These are phyloP conservation scores for Teunomyces pallodes DNA, from an alignment of 805 yeast genomes.

Conservation along the genomic window DNA sequence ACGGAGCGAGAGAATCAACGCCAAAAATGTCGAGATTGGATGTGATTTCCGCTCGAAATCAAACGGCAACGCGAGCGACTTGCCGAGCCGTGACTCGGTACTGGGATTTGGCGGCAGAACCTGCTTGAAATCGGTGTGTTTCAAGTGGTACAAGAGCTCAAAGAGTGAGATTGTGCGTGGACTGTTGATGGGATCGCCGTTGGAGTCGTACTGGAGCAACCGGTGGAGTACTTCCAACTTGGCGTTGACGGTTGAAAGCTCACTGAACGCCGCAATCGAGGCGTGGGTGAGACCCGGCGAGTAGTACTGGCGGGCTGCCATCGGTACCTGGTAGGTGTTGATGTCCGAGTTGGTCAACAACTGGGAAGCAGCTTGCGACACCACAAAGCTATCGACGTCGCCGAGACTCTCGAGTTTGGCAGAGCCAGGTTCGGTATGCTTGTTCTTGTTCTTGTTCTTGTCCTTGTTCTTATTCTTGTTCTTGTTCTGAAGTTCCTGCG, in stretches of 20 bases:
- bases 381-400: constrained; percentile 22
- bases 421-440: constrained; percentile 6
- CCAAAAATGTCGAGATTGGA: constrained; percentile 25
- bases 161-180: constrained; percentile 36
- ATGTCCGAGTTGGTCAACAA: constrained; percentile 32
- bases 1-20: constrained; percentile 49
- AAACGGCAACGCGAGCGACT: neutral
- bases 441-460: constrained; percentile 7
- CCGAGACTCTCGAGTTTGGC: constrained; percentile 1
- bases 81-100: constrained; percentile 3
- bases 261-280: constrained; percentile 39
- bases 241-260: constrained; percentile 35
- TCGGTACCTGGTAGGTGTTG: constrained; percentile 37
- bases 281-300: constrained; percentile 35
- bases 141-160: constrained; percentile 22
- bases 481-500: constrained; percentile 14
- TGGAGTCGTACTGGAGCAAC: constrained; percentile 38
- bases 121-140: neutral
- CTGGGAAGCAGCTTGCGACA: constrained; percentile 34
- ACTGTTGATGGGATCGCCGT: constrained; percentile 26
- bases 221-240: constrained; percentile 49
- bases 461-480: constrained; percentile 6
- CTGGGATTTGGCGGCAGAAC: neutral
- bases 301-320: constrained; percentile 31
- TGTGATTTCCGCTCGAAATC: constrained; percentile 12